Base-by-base conservation (phyloP, 2,329 filamentous ascomycete genomes). In the Paraphoma chrysanthemicola region DNA sequence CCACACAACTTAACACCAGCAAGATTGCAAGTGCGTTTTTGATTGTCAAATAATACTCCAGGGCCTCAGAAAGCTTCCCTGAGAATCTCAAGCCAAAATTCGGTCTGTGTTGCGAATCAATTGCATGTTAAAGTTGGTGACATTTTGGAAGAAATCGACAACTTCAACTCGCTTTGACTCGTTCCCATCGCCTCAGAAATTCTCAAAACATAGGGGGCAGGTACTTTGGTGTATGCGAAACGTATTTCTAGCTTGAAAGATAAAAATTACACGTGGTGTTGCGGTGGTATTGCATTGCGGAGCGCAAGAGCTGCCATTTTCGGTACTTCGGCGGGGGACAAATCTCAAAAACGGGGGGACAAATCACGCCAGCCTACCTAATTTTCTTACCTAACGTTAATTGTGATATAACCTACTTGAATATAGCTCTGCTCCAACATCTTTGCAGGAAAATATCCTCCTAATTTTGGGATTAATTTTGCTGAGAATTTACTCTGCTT, bases 231-330 rank as follows among this genome's bases (percentile, higher is more conserved):
- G 45, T 41, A 49, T 49, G 39, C 45, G 11, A 44, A 44, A 39
- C 39, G 44, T 49, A 54, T 49, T 39, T 6, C 14, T 12, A 44
- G 51, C 51, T 48, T 54, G 14, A 44, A 48, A 54, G 39, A 54
- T 54, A 54, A 54, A 48, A 46, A 54, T 49, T 54, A 54, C 51
- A 49, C 45, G 16, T 48, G n/a, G 36, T 9, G 16, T 33, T 48
- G 44, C 18, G 17, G 49, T 46, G 43, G 14, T 38, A 29, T 52
- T 52, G 49, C 14, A 46, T 29, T 46, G 49, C 38, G 44, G 28
- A 53, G 51, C 44, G 44, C 44, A 53, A 53, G 17, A 53, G 51
- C 30, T 53, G 44, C 44, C 17, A 53, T 53, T 48, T 53, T 36
- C 44, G 44, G 44, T 53, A 53, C 44, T 53, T n/a, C n/a, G n/a